Evolutionary conservation across 73 alveolate species (phyloP).

Genomic region (Paramecium sonneborni): DNA sequence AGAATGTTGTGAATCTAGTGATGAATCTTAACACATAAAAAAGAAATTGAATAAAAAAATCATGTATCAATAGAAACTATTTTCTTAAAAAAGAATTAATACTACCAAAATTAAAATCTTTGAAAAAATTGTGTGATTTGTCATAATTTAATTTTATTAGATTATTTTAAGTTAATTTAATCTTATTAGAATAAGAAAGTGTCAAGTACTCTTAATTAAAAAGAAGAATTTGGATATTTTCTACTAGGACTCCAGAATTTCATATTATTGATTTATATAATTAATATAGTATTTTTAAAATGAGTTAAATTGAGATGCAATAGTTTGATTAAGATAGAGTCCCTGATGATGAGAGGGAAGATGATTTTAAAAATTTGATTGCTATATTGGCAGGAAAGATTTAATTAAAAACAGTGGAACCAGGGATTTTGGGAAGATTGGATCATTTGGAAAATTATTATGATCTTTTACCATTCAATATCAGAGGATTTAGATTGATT

Average conservation of each 20-base stretch:
- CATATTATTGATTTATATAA: not conserved
- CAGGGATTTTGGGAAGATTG: not conserved
- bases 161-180: too few relatives aligned
- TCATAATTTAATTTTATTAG: too few relatives aligned
- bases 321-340: conserved; percentile 38
- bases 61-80: too few relatives aligned
- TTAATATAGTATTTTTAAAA: not conserved
- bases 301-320: conserved; percentile 29
- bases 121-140: too few relatives aligned
- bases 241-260: not conserved
- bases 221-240: not conserved
- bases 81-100: too few relatives aligned
- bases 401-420: conserved; percentile 2
- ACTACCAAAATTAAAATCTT: too few relatives aligned
- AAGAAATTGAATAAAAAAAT: not conserved
- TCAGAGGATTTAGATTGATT: conserved; percentile 22
- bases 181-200: too few relatives aligned
- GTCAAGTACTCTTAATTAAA: not conserved
- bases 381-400: conserved; percentile 37
- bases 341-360: conserved; percentile 36
- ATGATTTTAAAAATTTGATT: conserved; percentile 43
- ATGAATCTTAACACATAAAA: not conserved
- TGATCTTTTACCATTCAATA: conserved; percentile 40
- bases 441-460: conserved; percentile 41
- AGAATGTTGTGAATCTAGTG: not conserved